Evolutionary conservation across 805 yeast species (phyloP).

Genomic region (Sungouiozyma ichnusensis): DNA sequence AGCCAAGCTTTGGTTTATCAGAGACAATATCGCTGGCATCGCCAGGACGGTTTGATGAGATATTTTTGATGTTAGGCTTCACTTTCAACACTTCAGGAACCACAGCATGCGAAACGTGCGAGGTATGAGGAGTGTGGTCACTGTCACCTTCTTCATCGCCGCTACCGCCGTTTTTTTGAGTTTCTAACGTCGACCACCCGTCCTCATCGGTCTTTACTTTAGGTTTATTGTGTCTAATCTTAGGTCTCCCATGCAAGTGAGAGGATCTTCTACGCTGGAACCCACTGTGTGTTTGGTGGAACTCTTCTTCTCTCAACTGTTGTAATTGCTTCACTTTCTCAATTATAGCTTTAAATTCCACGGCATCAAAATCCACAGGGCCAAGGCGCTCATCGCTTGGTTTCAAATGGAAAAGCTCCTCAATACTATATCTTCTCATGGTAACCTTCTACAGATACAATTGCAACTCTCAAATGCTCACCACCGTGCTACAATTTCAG

Average conservation of each 20-base stretch:
- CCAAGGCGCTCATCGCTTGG: conserved; percentile 45
- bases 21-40: conserved; percentile 64
- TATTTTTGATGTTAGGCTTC: conserved; percentile 64
- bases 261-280: conserved; percentile 57
- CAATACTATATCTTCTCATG: conserved; percentile 45
- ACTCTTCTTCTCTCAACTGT: conserved; percentile 28
- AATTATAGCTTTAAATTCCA: conserved; percentile 53
- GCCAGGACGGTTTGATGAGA: conserved; percentile 62
- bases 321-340: conserved; percentile 50
- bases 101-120: conserved; percentile 22
- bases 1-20: conserved; percentile 52
- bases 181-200: conserved; percentile 70
- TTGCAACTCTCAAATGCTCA: not conserved
- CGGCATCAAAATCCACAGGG: conserved; percentile 54
- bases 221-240: conserved; percentile 46
- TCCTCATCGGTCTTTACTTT: conserved; percentile 55
- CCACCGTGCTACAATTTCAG: too few species aligned
- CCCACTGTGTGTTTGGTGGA: conserved; percentile 27
- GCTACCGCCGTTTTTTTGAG: conserved; percentile 26
- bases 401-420: conserved; percentile 51
- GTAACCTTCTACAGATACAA: not conserved
- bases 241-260: conserved; percentile 37
- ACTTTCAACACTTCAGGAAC: conserved; percentile 39
- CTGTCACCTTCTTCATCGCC: conserved; percentile 11
- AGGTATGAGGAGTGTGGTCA: conserved; percentile 42